phyloP scores from a whole-genome alignment of 164 flowering plant species.

The Umbellularia californica region DNA sequence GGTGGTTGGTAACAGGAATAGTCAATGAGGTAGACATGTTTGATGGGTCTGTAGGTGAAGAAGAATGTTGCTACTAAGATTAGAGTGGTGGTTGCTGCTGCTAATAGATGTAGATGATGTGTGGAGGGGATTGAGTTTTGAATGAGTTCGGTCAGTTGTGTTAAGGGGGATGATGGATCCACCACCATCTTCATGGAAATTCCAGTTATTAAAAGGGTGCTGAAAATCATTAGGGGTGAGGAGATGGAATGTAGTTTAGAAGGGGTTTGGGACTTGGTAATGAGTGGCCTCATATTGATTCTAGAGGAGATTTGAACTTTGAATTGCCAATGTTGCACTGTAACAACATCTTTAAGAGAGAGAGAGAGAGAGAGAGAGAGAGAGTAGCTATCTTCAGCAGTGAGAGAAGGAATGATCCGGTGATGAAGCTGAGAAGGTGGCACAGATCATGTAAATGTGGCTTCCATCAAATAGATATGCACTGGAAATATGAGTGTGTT shows the following conservation, averaged over 20 bases:
- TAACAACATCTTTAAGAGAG: not conserved
- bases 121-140: conserved; percentile 11
- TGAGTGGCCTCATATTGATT: too few relatives aligned
- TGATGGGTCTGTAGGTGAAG: conserved; percentile 3
- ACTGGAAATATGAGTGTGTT: too few relatives aligned
- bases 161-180: not conserved
- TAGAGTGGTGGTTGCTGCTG: conserved; percentile 8
- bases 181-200: not conserved
- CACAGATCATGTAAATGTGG: too few relatives aligned
- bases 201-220: conserved; percentile 9
- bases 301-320: not conserved
- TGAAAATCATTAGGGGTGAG: not conserved
- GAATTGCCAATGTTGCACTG: not conserved
- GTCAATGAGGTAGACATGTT: conserved; percentile 45
- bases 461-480: too few relatives aligned
- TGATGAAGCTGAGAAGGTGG: too few relatives aligned
- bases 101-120: conserved; percentile 3
- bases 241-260: conserved; percentile 2
- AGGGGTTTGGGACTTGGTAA: conserved; percentile 4
- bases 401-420: too few relatives aligned
- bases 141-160: conserved; percentile 4
- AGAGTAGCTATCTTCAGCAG: too few relatives aligned
- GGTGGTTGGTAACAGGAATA: conserved; percentile 48
- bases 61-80: not conserved
- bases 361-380: too few relatives aligned